These are phyloP conservation scores for Rhizopus delemar DNA, from an alignment of 371 early-diverging fungal genomes.

Conservation along the genomic window DNA sequence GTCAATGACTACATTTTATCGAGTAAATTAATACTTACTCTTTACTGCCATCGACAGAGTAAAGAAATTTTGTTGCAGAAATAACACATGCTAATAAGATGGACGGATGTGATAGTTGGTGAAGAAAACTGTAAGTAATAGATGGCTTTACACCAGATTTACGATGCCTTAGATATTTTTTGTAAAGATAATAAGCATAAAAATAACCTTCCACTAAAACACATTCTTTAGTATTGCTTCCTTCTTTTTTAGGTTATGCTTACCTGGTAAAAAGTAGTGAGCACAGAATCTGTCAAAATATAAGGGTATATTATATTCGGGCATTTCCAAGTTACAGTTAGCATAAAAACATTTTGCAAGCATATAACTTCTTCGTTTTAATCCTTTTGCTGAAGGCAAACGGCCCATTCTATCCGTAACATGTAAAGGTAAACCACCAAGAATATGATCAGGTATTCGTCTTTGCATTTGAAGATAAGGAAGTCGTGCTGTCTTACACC, in stretches of 20 bases:
- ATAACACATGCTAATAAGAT: constrained; percentile 21
- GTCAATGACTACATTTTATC: background rate
- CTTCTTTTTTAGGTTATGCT: background rate
- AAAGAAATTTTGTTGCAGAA: constrained; percentile 19
- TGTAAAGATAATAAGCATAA: constrained; percentile 13
- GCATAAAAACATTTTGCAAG: background rate
- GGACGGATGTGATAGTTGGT: background rate
- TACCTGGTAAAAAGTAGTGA: constrained; percentile 36
- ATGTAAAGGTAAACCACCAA: background rate
- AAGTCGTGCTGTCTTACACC: constrained; percentile 23
- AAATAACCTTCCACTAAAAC: constrained; percentile 28
- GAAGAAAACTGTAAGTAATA: background rate
- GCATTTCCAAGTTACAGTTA: constrained; percentile 12
- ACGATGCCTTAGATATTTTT: constrained; percentile 1
- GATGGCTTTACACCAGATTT: background rate
- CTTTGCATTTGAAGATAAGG: constrained; percentile 27
- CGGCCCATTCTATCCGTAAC: constrained; percentile 3
- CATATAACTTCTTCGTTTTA: background rate
- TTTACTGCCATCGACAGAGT: constrained; percentile 21
- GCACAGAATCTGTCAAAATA: constrained; percentile 26
- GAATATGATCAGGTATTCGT: constrained; percentile 8
- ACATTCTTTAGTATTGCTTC: background rate
- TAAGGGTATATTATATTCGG: constrained; percentile 23
- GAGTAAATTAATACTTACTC: constrained; percentile 9
- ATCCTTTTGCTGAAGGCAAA: background rate